A percentile compares a stretch with the other conserved stretches of the same genome.
phyloP scores from a whole-genome alignment of 2,329 filamentous ascomycete genomes.

The Acrocalymma vagum region DNA sequence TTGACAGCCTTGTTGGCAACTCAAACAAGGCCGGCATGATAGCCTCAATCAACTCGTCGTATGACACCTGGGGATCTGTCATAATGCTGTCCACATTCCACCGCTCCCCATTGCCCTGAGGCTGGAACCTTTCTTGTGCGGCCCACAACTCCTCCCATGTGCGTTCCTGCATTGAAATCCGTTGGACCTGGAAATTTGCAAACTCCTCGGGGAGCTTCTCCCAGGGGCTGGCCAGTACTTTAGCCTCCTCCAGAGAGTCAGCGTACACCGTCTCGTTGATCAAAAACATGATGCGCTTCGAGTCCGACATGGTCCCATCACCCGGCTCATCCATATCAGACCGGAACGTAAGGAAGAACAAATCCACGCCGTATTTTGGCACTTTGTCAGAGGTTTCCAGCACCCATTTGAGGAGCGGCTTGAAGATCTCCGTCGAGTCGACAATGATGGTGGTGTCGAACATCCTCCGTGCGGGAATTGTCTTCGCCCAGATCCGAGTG shows the following conservation, averaged over 20 bases:
- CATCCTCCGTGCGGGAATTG: slow-evolving; percentile 12
- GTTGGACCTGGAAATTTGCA: no score
- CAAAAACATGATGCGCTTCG: no score
- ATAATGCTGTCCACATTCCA: slow-evolving; percentile 1
- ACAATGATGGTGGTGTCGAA: slow-evolving; percentile 5
- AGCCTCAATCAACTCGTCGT: slow-evolving; percentile 11
- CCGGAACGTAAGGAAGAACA: slow-evolving; percentile 5
- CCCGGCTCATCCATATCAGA: slow-evolving; percentile 7
- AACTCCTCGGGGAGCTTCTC: no score
- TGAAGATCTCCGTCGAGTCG: slow-evolving; percentile 3
- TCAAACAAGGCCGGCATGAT: slow-evolving; percentile 12
- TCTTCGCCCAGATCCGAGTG: slow-evolving; percentile 21
- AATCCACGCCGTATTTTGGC: slow-evolving; percentile 8
- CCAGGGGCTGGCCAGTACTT: no score
- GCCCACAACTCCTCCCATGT: no score
- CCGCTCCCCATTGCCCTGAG: slow-evolving; percentile 3
- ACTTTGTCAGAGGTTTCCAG: slow-evolving; percentile 4
- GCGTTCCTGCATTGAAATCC: no score
- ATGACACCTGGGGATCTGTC: neutral
- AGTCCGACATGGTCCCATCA: no score
- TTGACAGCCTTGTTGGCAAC: slow-evolving; percentile 9
- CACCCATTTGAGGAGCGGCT: slow-evolving; percentile 6
- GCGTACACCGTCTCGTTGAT: no score
- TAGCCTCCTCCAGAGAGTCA: no score
- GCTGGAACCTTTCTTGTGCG: no score